Conservation (phyloP, 176 grass and related monocot species). For the Neostapfia colusana region DNA sequence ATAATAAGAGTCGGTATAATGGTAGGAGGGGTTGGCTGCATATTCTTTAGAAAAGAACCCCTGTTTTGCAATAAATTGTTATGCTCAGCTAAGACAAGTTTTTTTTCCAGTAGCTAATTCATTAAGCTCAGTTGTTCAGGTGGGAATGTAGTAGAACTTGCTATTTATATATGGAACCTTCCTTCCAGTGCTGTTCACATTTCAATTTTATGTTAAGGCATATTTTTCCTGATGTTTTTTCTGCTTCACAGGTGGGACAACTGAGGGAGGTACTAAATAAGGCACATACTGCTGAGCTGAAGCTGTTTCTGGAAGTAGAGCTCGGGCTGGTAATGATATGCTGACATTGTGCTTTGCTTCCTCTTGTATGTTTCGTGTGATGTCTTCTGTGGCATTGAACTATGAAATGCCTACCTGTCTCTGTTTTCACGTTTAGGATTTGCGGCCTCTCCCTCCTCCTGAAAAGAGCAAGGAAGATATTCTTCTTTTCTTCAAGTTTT, state of each 20-base stretch:
- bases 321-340: conserved; percentile 64
- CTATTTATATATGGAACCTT: background rate
- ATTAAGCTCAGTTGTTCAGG: conserved; percentile 27
- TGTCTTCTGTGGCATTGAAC: conserved; percentile 8
- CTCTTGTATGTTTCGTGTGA: conserved; percentile 20
- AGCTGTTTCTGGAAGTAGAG: conserved; percentile 86
- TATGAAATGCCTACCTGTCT: conserved; percentile 28
- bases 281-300: conserved; percentile 82
- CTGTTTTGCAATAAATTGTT: conserved; percentile 5
- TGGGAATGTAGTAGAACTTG: background rate
- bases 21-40: too few relatives aligned
- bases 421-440: conserved; percentile 53
- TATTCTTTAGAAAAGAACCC: background rate
- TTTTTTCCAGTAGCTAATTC: background rate
- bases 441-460: conserved; percentile 61
- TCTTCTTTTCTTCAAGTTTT: conserved; percentile 93
- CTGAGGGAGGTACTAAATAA: conserved; percentile 95
- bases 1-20: too few relatives aligned
- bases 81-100: background rate
- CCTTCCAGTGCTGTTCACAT: background rate
- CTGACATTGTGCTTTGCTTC: background rate
- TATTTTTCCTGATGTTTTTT: background rate
- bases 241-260: conserved; percentile 68
- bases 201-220: conserved; percentile 15
- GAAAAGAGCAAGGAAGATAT: conserved; percentile 88